Evolutionary conservation across 1,284 basidiomycete genomes (phyloP).

Genomic region (Cystobasidium slooffiae): DNA sequence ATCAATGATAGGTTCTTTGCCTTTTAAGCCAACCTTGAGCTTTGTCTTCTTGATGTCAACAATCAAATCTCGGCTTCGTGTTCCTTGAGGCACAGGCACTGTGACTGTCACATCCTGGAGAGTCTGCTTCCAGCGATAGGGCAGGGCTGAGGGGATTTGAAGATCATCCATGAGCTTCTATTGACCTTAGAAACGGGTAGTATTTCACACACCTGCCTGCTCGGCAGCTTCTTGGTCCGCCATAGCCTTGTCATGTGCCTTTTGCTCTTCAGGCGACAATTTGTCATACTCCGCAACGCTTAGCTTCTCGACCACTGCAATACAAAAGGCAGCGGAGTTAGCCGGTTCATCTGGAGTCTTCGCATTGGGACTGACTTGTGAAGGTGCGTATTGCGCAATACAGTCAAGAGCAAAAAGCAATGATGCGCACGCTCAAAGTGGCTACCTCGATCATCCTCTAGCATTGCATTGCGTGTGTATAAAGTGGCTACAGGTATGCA

Average conservation of each 20-base stretch:
- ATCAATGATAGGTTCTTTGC: constrained; percentile 77
- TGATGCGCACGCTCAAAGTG: not conserved
- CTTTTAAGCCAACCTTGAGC: constrained; percentile 83
- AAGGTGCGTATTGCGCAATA: not conserved
- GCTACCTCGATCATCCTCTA: constrained; percentile 7
- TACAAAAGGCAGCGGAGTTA: not conserved
- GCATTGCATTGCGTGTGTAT: not conserved
- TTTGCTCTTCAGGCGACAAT: constrained; percentile 39
- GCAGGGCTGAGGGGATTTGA: constrained; percentile 62
- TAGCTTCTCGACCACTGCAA: constrained; percentile 44
- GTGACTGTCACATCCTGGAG: constrained; percentile 82
- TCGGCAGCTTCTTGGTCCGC: constrained; percentile 45
- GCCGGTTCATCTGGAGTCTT: no score
- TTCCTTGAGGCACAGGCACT: constrained; percentile 84
- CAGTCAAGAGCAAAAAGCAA: not conserved
- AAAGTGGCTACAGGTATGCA: not conserved
- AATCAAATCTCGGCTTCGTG: constrained; percentile 74
- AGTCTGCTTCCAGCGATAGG: constrained; percentile 91
- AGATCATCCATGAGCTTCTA: not conserved
- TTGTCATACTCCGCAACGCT: constrained; percentile 42
- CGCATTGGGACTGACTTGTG: no score
- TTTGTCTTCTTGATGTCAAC: constrained; percentile 80
- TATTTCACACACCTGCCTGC: constrained; percentile 59
- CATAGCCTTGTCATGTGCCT: constrained; percentile 34
- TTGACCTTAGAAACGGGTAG: not conserved